These are phyloP conservation scores for Sphaerulina musiva DNA, from an alignment of 2,329 filamentous ascomycete species.

Conservation along the genomic window DNA sequence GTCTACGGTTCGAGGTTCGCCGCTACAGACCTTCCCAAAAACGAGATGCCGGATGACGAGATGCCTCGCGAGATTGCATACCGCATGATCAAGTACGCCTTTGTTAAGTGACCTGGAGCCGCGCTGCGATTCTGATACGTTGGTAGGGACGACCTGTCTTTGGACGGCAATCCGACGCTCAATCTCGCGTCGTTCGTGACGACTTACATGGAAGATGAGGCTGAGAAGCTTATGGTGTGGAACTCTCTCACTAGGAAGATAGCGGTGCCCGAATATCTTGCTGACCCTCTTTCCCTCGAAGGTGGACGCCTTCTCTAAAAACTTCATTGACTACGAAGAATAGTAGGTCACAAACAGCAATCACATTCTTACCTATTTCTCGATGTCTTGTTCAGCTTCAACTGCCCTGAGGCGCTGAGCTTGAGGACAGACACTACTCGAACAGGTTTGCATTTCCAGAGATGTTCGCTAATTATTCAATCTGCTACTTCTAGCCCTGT, in stretches of 20 bases:
- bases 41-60: constrained; percentile 81
- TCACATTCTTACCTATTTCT: no score
- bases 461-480: neutral
- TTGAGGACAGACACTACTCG: no score
- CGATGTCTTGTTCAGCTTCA: no score
- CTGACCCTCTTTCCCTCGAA: constrained; percentile 16
- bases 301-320: constrained; percentile 79
- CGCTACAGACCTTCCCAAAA: constrained; percentile 67
- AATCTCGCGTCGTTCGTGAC: constrained; percentile 90
- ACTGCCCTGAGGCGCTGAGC: no score
- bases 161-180: constrained; percentile 18
- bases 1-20: constrained; percentile 88
- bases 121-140: neutral
- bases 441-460: no score
- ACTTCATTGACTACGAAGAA: constrained; percentile 60
- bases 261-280: neutral
- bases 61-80: constrained; percentile 95
- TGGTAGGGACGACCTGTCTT: neutral
- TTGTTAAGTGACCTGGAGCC: constrained; percentile 34
- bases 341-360: constrained; percentile 39
- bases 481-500: neutral
- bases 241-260: neutral
- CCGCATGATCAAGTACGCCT: constrained; percentile 90
- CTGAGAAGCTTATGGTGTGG: constrained; percentile 76
- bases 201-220: constrained; percentile 96